A percentile compares a stretch with the other conserved stretches of the same genome.
These are phyloP conservation scores for Aplosporella prunicola DNA, from an alignment of 2,329 filamentous ascomycete genomes.

Conservation along the genomic window DNA sequence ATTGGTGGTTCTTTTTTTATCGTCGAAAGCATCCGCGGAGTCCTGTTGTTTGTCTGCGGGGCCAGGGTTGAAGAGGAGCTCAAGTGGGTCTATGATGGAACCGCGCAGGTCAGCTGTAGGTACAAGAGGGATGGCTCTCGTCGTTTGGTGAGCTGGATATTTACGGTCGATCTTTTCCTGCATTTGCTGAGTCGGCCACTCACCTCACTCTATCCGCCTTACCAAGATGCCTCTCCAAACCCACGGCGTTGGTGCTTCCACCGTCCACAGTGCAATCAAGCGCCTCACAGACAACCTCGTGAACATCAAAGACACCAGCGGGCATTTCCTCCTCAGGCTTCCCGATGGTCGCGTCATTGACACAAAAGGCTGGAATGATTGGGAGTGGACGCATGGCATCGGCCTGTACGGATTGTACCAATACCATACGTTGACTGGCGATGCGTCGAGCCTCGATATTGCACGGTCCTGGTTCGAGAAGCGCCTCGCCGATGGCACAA, in stretches of 20 bases:
- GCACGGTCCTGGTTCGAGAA: slow-evolving; percentile 66
- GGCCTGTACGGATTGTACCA: slow-evolving; percentile 75
- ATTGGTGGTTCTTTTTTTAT: too few species aligned
- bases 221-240: too few species aligned
- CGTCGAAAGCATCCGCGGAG: too few species aligned
- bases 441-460: slow-evolving; percentile 49
- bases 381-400: slow-evolving; percentile 77
- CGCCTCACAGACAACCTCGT: slow-evolving; percentile 64
- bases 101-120: too few species aligned
- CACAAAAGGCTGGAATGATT: slow-evolving; percentile 75
- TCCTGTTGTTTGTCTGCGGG: too few species aligned
- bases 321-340: slow-evolving; percentile 62
- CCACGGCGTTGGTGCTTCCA: slow-evolving; percentile 31
- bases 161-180: too few species aligned
- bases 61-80: too few species aligned
- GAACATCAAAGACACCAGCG: slow-evolving; percentile 67
- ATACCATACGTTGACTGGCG: slow-evolving; percentile 65
- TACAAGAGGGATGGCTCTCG: too few species aligned
- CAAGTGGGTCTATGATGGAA: too few species aligned
- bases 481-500: slow-evolving; percentile 62
- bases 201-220: too few species aligned
- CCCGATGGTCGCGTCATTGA: slow-evolving; percentile 68
- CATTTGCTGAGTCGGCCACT: too few species aligned
- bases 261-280: slow-evolving; percentile 49
- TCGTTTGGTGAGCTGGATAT: too few species aligned